A percentile compares a stretch with the other conserved stretches of the same genome.
Evolutionary conservation across 768 basidiomycete genomes (phyloP).

Genomic region (Phylloporus scabripes): DNA sequence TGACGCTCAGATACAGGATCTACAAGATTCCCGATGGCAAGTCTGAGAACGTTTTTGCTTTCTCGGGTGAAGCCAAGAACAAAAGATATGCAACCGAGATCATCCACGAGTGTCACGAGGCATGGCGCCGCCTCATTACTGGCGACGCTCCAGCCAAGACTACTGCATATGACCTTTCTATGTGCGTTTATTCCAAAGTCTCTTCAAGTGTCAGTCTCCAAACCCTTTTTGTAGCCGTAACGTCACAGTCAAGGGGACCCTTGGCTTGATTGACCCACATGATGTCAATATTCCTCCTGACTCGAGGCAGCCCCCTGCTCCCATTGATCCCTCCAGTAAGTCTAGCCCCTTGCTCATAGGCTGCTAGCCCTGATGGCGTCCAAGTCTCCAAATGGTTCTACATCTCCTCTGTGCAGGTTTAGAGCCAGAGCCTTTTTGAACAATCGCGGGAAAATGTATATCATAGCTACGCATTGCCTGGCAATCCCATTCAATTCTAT

Average conservation of each 20-base stretch:
- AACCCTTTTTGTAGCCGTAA: slow-evolving; percentile 54
- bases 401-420: slow-evolving; percentile 85
- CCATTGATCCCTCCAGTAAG: slow-evolving; percentile 87
- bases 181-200: slow-evolving; percentile 47
- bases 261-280: slow-evolving; percentile 56
- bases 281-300: slow-evolving; percentile 70
- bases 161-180: slow-evolving; percentile 67
- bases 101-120: slow-evolving; percentile 97
- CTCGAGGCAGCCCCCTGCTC: slow-evolving; percentile 78
- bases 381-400: slow-evolving; percentile 92
- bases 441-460: neutral
- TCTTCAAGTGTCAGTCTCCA: neutral
- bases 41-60: slow-evolving; percentile 97
- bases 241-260: slow-evolving; percentile 60
- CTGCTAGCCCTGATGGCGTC: slow-evolving; percentile 9
- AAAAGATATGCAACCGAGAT: slow-evolving; percentile 99
- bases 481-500: slow-evolving; percentile 3
- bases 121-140: slow-evolving; percentile 89
- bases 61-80: slow-evolving; percentile 99
- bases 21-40: slow-evolving; percentile 97
- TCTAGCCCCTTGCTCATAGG: slow-evolving; percentile 4
- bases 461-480: neutral
- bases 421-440: slow-evolving; percentile 8
- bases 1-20: slow-evolving; percentile 47
- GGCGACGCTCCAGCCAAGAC: slow-evolving; percentile 78